Evolutionary conservation across 2,329 filamentous ascomycete genomes (phyloP), one percentile per base, ranked within the genome.

Genomic region (Sclerotinia glacialis): DNA sequence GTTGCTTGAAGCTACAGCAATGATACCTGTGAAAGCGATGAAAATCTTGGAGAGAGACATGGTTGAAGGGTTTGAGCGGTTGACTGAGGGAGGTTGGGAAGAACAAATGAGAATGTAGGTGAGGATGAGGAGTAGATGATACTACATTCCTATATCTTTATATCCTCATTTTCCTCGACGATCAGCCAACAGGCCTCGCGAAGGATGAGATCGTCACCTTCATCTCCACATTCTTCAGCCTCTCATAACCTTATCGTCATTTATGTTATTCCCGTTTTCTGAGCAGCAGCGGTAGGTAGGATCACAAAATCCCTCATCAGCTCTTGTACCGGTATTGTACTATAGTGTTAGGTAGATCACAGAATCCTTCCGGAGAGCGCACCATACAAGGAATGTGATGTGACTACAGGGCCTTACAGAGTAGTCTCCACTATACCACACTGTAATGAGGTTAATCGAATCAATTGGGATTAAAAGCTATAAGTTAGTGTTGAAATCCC

Each of bases 221-320:
- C 21, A 64, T 64, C 37, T 64, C 23, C 50, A 58, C 62, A 64
- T 64, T 42, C 42, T 37, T 40, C 42, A 56, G 40, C 50, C n/a
- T 47, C 26, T 14, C n/a, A 31, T 16, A 34, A 26, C 8, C 31
- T 26, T n/a, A 47, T 34, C 42, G 21, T 60, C 42, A 60, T 47
- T 5, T 49, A 44, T 21, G 44, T 18, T 21, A 40, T 49, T 14
- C 31, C n/a, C 21, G 34, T 49, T 26, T n/a, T 12, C 23, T 61
- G 58, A 21, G 14, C 40, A 2, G 14, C 28, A 18, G 14, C 2
- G 16, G 58, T 37, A 40, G 18, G 12, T 49, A 49, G 44, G 58
- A 40, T 55, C 16, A 12, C 23, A 23, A 2, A 55, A 55, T 55
- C 52, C 31, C 16, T 31, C 21, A 23, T 40, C 52, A 34, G 37